A percentile compares a stretch with the other conserved stretches of the same genome.
phyloP scores from a whole-genome alignment of 768 basidiomycete genomes.

The Boletus speciosus region DNA sequence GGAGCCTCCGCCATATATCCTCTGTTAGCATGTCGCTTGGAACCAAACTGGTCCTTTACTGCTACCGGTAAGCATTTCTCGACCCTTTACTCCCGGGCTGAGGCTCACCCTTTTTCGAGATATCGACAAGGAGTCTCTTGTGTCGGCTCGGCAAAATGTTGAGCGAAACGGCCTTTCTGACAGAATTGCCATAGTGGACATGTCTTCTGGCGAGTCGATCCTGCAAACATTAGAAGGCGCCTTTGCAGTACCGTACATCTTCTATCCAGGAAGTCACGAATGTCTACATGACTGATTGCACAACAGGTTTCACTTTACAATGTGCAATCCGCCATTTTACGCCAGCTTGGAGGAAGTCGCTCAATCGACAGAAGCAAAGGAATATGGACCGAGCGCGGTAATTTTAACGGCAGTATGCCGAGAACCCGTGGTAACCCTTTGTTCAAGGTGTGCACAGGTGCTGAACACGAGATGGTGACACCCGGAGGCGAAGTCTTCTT shows the following conservation, averaged over 20 bases:
- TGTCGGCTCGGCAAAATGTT: conserved; percentile 56
- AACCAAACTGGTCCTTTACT: conserved; percentile 54
- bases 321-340: conserved; percentile 99
- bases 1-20: conserved; percentile 91
- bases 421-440: background rate
- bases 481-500: conserved; percentile 83
- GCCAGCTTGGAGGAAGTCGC: conserved; percentile 64
- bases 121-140: conserved; percentile 60
- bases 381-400: conserved; percentile 66
- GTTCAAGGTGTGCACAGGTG: conserved; percentile 77
- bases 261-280: background rate
- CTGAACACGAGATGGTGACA: conserved; percentile 85
- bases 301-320: conserved; percentile 66
- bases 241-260: conserved; percentile 3
- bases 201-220: conserved; percentile 38
- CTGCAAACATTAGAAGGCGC: conserved; percentile 32
- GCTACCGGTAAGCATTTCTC: conserved; percentile 55
- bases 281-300: background rate
- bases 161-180: conserved; percentile 49
- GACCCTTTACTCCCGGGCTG: background rate
- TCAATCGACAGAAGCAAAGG: conserved; percentile 59
- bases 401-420: conserved; percentile 17
- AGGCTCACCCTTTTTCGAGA: conserved; percentile 42
- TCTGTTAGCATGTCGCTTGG: conserved; percentile 58
- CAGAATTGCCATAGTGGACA: conserved; percentile 47